Conservation (phyloP, 805 yeast genomes). For the Metschnikowia corniflorae region DNA sequence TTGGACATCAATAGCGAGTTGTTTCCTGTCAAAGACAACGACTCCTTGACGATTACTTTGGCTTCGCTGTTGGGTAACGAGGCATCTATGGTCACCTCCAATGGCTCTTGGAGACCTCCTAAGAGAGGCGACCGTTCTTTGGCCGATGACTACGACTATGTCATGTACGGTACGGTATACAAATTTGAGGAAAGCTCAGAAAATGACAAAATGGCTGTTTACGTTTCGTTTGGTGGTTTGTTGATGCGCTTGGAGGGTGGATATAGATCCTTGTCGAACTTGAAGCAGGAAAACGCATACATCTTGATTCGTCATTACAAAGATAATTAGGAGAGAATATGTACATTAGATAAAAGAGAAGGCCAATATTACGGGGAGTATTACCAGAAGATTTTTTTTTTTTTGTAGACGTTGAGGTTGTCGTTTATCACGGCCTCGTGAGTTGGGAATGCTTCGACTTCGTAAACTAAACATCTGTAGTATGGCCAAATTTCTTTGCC, state of each 20-base stretch:
- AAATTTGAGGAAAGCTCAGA: slow-evolving; percentile 82
- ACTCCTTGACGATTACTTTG: slow-evolving; percentile 78
- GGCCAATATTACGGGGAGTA: too few relatives aligned
- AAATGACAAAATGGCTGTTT: slow-evolving; percentile 75
- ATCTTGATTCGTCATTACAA: slow-evolving; percentile 75
- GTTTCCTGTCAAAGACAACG: slow-evolving; percentile 76
- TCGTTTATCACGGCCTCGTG: too few relatives aligned
- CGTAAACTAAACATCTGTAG: too few relatives aligned
- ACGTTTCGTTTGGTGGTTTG: slow-evolving; percentile 93
- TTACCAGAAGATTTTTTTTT: too few relatives aligned
- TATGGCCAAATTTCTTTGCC: too few relatives aligned
- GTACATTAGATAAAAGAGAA: too few relatives aligned
- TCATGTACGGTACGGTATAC: slow-evolving; percentile 96
- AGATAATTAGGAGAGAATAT: too few relatives aligned
- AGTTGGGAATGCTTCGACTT: too few relatives aligned
- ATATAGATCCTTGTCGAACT: slow-evolving; percentile 78
- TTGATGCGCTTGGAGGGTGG: slow-evolving; percentile 93
- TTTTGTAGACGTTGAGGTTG: too few relatives aligned
- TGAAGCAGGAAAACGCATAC: slow-evolving; percentile 93
- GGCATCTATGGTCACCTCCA: slow-evolving; percentile 40
- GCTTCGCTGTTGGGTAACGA: slow-evolving; percentile 69
- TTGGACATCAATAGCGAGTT: slow-evolving; percentile 89
- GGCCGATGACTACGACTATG: slow-evolving; percentile 97
- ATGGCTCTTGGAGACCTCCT: slow-evolving; percentile 81
- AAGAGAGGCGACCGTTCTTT: slow-evolving; percentile 77